phyloP scores from a whole-genome alignment of 805 yeast genomes.

The Starmerella powellii region DNA sequence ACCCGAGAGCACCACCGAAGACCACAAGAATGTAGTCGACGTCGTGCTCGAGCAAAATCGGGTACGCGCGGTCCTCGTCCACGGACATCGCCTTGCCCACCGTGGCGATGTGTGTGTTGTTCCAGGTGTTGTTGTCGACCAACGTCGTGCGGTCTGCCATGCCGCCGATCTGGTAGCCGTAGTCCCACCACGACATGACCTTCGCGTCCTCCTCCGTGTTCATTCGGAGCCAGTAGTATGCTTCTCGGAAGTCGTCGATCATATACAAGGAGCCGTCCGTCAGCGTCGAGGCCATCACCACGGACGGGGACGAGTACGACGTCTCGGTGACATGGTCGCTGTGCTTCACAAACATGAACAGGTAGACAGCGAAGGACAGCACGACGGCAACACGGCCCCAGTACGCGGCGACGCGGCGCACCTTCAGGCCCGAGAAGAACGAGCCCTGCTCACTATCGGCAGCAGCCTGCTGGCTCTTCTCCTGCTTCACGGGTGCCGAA shows the following conservation, averaged over 20 bases:
- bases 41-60: constrained; percentile 78
- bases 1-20: constrained; percentile 89
- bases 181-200: constrained; percentile 99
- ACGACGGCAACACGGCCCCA: constrained; percentile 53
- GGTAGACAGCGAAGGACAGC: constrained; percentile 57
- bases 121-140: constrained; percentile 99
- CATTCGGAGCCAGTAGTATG: constrained; percentile 97
- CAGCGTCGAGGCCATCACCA: constrained; percentile 69
- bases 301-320: constrained; percentile 96
- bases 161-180: constrained; percentile 98
- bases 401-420: constrained; percentile 21
- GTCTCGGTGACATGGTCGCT: constrained; percentile 95
- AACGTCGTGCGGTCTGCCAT: constrained; percentile 98
- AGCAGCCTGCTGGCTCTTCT: neutral
- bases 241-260: constrained; percentile 97
- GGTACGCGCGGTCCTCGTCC: constrained; percentile 74
- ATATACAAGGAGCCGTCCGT: constrained; percentile 76
- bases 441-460: neutral
- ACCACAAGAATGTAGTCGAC: constrained; percentile 89
- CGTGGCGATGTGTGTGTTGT: constrained; percentile 96
- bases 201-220: constrained; percentile 93
- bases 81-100: constrained; percentile 98
- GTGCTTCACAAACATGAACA: constrained; percentile 74
- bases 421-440: constrained; percentile 21
- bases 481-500: too few species aligned